Evolutionary conservation across 2,329 filamentous ascomycete species (phyloP), one percentile per base, ranked within the genome.

Genomic region (Aureobasidium sp.): DNA sequence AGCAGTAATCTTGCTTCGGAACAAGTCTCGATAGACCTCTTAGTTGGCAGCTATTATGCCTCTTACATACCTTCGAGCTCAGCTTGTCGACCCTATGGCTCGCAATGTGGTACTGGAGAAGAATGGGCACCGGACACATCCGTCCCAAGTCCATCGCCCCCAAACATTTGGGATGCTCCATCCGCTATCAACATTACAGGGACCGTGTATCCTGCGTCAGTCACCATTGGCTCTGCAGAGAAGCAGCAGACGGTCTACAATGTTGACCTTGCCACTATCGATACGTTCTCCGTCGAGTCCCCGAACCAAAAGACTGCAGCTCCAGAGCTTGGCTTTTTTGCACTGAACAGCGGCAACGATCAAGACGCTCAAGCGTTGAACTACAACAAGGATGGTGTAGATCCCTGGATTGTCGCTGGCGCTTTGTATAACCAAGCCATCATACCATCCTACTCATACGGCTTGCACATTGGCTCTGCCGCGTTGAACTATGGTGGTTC

Each of bases 401-500:
- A 46, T 29, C 20, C 51, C 7, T 61, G 57, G 56, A 53, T 47
- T 17, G 32, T 61, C 32, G 32, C 56, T 26, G 62, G 56, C 20
- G 53, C 61, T 24, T 20, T 69, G 5, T 65, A 65, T 51, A 50
- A 63, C n/a, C 48, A 64, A 26, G 60, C 43, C 17, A 53, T 63
- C 9, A 71, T 69, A 29, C 63, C 67, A 0, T 72, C 70, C 0
- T 68, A 64, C n/a, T 71, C 69, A 1, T 74, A 70, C 46, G 67
- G 68, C 13, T 63, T 75, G 46, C 74, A 75, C 32, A 65, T 74
- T 20, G 74, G 73, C 3, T 73, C 72, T n/a, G 73, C 65, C 0
- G 51, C 68, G 0, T 67, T 71, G 24, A 52, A 64, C 3, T 69
- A 71, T 43, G 56, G 59, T 1, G 73, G 71, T 0, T 73, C 71